Evolutionary conservation across 805 yeast genomes (phyloP), one percentile per base, ranked within the genome.

Genomic region (Tetrapisispora taiwanensis): DNA sequence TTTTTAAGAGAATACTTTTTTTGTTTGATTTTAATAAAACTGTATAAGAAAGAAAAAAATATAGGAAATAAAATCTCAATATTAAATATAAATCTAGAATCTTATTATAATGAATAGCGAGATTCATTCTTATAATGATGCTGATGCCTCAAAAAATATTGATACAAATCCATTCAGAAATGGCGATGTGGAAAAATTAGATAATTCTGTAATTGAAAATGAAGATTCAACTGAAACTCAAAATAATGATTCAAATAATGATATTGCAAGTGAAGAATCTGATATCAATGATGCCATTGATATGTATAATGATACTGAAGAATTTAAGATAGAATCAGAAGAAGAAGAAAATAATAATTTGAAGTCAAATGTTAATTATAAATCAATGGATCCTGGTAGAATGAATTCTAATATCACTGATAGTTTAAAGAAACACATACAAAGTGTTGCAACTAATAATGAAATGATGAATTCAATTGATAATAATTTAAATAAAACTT

Each of bases 301-400:
- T 28, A 26, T 37, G 32, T 37, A 37, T 18, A 37, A 26, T 27
- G 40, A 37, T 17, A 18, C 20, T 4, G 32, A 37, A 14, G 40
- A 37, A 13, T 14, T 27, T 12, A 30, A 30, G 14, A 37, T 15
- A 17, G 33, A 19, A 12, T 12, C 20, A 14, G 17, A 18, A 2
- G 27, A 17, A 3, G 41, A 18, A 4, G 7, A 37, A 28, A 39
- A 30, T 22, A 40, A 44, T 28, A 35, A 20, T 13, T 20, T 30
- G 14, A 39, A 39, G 18, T 42, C 36, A 19, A 17, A 35, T 1
- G 34, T 34, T 10, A 52, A 46, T 37, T 55, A 64, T 42, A 60
- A 67, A 32, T 70, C 74, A 1, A 60, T 73, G 59, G 78, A 74
- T 52, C 78, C 78, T 3, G 74, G 72, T 0, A 69, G 35, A 15